Conservation (phyloP, 1,284 basidiomycete species). For the Pholiota adiposa region DNA sequence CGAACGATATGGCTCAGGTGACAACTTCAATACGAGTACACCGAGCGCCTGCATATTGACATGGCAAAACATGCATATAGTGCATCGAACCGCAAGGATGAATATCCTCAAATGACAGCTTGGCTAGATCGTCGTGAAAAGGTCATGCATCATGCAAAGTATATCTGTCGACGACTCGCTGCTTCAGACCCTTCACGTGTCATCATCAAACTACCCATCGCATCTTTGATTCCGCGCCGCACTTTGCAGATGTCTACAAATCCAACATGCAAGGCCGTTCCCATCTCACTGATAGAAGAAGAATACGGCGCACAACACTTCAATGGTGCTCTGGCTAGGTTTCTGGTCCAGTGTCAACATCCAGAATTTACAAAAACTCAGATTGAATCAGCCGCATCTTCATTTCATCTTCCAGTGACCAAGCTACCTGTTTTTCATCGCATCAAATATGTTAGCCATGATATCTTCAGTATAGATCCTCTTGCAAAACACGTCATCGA, state of each 20-base stretch:
- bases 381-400: background rate
- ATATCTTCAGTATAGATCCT: background rate
- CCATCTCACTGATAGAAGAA: too few relatives aligned
- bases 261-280: too few relatives aligned
- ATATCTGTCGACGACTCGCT: too few relatives aligned
- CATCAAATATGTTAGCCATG: conserved; percentile 9
- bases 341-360: conserved; percentile 5
- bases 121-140: conserved; percentile 31
- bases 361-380: background rate
- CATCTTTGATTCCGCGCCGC: too few relatives aligned
- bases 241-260: too few relatives aligned
- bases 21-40: conserved; percentile 16
- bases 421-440: conserved; percentile 10
- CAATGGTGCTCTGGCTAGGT: background rate
- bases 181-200: too few relatives aligned
- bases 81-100: conserved; percentile 29
- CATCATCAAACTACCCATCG: too few relatives aligned
- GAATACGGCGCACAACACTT: background rate
- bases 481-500: conserved; percentile 9
- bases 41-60: conserved; percentile 18
- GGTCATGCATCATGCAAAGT: too few relatives aligned
- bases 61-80: conserved; percentile 21
- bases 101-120: conserved; percentile 27
- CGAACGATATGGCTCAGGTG: conserved; percentile 5
- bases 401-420: conserved; percentile 6